Evolutionary conservation across 345 rosid species (phyloP).

Genomic region (Pistacia vera): DNA sequence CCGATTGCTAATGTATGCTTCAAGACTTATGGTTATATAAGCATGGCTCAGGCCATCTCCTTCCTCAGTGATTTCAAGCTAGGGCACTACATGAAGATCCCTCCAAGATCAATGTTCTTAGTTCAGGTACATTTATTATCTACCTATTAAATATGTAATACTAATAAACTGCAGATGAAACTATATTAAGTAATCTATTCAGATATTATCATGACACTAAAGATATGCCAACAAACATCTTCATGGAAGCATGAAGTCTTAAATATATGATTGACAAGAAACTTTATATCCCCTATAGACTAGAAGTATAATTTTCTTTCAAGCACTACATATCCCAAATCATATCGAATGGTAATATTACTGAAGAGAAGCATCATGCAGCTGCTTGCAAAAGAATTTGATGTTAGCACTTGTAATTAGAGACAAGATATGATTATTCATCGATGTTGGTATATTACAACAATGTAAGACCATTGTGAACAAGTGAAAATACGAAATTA

Average conservation of each 20-base stretch:
- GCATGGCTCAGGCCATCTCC: constrained; percentile 91
- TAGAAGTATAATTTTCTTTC: neutral
- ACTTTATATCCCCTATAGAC: neutral
- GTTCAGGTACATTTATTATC: constrained; percentile 60
- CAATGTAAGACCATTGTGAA: neutral
- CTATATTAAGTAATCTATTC: no score
- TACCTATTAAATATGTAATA: neutral
- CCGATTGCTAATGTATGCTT: constrained; percentile 95
- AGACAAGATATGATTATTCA: constrained; percentile 8
- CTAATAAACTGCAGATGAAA: neutral
- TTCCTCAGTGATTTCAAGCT: constrained; percentile 91
- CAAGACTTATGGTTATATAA: constrained; percentile 84
- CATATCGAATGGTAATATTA: neutral
- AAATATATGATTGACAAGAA: neutral
- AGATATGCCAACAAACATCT: neutral
- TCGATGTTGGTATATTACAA: neutral
- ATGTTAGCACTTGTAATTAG: neutral
- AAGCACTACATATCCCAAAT: neutral
- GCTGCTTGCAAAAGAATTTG: neutral
- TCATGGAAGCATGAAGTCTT: neutral
- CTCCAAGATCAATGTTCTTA: constrained; percentile 96
- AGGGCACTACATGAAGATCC: constrained; percentile 97
- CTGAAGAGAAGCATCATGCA: constrained; percentile 1
- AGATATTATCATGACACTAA: neutral
- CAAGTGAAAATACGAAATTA: neutral